Evolutionary conservation across 225 moss, liverwort and hornwort species (phyloP).

Genomic region (Bryoerythrophyllum caledonicum): DNA sequence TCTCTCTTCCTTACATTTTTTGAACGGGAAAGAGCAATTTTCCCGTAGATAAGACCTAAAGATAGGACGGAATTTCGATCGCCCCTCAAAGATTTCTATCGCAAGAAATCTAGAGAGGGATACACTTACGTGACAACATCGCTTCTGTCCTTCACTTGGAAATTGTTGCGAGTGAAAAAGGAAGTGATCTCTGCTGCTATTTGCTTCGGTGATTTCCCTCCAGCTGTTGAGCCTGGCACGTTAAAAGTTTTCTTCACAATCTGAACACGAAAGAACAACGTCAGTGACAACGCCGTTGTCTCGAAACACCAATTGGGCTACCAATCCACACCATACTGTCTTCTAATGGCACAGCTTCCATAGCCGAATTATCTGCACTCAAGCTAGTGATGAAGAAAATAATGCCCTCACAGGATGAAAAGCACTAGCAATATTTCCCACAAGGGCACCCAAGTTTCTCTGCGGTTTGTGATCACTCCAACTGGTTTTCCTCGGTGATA

Average conservation of each 20-base stretch:
- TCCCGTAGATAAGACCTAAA: background rate
- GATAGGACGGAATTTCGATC: background rate
- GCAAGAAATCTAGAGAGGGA: slow-evolving; percentile 1
- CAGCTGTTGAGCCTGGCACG: slow-evolving; percentile 57
- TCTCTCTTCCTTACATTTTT: background rate
- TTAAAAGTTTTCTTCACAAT: slow-evolving; percentile 93
- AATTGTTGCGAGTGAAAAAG: slow-evolving; percentile 81
- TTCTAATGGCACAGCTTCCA: background rate
- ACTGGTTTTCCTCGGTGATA: background rate
- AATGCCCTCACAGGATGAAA: background rate
- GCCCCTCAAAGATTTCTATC: background rate
- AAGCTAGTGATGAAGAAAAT: background rate
- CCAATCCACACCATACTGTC: background rate
- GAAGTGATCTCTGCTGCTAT: slow-evolving; percentile 93
- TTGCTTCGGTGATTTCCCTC: slow-evolving; percentile 77
- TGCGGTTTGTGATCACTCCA: background rate
- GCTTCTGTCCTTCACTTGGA: slow-evolving; percentile 67
- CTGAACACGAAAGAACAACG: slow-evolving; percentile 44
- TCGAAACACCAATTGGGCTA: background rate
- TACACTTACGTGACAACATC: slow-evolving; percentile 81
- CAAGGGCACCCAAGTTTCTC: background rate
- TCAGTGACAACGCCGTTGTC: slow-evolving; percentile 10
- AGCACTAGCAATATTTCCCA: background rate
- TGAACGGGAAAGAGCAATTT: background rate
- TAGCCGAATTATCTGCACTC: background rate